Conservation (phyloP, 768 basidiomycete genomes). For the Xerocomellus chrysenteron region DNA sequence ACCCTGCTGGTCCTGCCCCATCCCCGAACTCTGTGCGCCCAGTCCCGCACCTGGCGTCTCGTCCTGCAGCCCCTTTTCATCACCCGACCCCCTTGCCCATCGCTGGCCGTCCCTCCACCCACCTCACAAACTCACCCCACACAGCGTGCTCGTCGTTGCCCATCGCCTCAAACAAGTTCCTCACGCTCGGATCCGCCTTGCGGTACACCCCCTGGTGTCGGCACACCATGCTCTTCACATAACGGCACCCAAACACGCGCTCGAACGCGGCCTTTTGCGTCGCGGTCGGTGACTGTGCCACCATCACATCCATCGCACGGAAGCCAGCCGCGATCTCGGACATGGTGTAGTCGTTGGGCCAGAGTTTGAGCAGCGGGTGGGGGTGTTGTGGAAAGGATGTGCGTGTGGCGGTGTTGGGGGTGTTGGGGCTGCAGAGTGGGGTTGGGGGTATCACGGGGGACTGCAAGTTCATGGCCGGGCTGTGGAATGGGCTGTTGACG, state of each 20-base stretch:
- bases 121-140: conserved; percentile 69
- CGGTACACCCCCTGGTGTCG: conserved; percentile 69
- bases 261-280: conserved; percentile 70
- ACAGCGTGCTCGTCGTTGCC: conserved; percentile 55
- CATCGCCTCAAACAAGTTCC: conserved; percentile 53
- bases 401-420: conserved; percentile 22
- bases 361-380: conserved; percentile 65
- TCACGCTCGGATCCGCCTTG: conserved; percentile 47
- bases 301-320: conserved; percentile 45
- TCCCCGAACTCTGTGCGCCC: not conserved
- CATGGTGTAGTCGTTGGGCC: conserved; percentile 77
- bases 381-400: conserved; percentile 49
- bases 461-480: conserved; percentile 13
- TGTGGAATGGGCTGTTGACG: conserved; percentile 15
- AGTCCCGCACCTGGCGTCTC: conserved; percentile 11
- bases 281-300: conserved; percentile 38
- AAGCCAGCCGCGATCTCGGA: conserved; percentile 64
- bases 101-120: conserved; percentile 51
- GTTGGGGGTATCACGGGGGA: conserved; percentile 18
- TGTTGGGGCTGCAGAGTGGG: conserved; percentile 25
- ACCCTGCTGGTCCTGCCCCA: conserved; percentile 19
- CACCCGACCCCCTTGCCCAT: conserved; percentile 30
- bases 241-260: conserved; percentile 66
- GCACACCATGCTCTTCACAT: conserved; percentile 74
- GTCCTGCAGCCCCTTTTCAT: conserved; percentile 23